Evolutionary conservation across 2,329 filamentous ascomycete genomes (phyloP).

Genomic region (Tolypocladium guangdongense): DNA sequence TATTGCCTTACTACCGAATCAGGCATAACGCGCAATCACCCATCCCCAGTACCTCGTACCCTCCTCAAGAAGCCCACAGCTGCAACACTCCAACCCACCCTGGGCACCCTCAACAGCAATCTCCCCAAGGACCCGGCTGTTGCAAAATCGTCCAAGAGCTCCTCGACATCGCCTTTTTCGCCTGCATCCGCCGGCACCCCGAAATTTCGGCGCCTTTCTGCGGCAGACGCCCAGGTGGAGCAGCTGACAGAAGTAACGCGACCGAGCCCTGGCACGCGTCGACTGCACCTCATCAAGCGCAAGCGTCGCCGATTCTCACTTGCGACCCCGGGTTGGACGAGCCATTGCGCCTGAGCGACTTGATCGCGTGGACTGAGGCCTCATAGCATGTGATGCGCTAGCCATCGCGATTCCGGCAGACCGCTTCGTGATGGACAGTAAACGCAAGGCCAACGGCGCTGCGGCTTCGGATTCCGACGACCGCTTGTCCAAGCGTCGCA

Average conservation of each 20-base stretch:
- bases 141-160: background rate
- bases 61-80: conserved; percentile 5
- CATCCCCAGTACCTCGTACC: conserved; percentile 10
- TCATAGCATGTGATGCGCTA: conserved; percentile 15
- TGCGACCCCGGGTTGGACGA: conserved; percentile 4
- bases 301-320: background rate
- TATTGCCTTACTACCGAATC: conserved; percentile 19
- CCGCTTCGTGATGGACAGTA: conserved; percentile 38
- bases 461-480: conserved; percentile 36
- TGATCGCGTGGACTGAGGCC: conserved; percentile 1
- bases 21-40: conserved; percentile 10
- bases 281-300: background rate
- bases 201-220: background rate
- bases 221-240: background rate
- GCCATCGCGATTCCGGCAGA: conserved; percentile 12
- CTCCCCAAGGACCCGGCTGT: background rate
- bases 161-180: background rate
- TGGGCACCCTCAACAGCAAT: background rate
- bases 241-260: background rate
- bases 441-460: conserved; percentile 42
- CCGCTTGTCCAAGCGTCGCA: conserved; percentile 45
- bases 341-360: conserved; percentile 16
- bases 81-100: conserved; percentile 1
- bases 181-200: background rate
- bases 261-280: conserved; percentile 1